A percentile compares a stretch with the other conserved stretches of the same genome.
Evolutionary conservation across 306 rosid genomes (phyloP).

Genomic region (Prunus campanulata): DNA sequence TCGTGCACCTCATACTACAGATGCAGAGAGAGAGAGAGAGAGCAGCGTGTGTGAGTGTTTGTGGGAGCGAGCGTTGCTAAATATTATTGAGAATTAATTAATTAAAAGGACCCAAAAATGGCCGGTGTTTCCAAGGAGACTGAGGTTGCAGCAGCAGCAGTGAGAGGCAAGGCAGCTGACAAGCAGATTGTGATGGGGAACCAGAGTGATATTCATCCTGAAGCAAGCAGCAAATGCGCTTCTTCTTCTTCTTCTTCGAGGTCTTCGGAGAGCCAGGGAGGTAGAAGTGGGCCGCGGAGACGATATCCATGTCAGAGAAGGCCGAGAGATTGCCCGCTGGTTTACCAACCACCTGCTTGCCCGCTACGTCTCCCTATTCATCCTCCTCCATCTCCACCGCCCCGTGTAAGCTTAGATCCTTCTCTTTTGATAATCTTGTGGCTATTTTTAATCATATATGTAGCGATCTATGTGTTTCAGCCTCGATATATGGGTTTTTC

Average conservation of each 20-base stretch:
- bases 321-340: not conserved
- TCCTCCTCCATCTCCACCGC: slow-evolving; percentile 13
- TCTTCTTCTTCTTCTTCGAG: no score
- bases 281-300: no score
- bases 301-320: not conserved
- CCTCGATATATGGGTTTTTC: not conserved
- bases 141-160: not conserved
- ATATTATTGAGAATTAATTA: not conserved
- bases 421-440: not conserved
- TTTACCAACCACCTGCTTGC: slow-evolving; percentile 1
- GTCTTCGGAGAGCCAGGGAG: no score
- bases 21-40: not conserved
- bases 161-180: not conserved
- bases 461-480: not conserved
- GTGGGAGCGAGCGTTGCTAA: not conserved
- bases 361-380: not conserved
- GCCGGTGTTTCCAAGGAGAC: not conserved
- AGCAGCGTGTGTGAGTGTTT: no score
- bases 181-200: not conserved
- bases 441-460: not conserved
- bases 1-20: no score
- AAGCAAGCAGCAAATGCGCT: no score
- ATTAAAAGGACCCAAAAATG: not conserved
- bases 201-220: no score
- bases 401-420: slow-evolving; percentile 12